A percentile compares a stretch with the other conserved stretches of the same genome.
Evolutionary conservation across 2,329 filamentous ascomycete species (phyloP).

Genomic region (Colletotrichum cereale): DNA sequence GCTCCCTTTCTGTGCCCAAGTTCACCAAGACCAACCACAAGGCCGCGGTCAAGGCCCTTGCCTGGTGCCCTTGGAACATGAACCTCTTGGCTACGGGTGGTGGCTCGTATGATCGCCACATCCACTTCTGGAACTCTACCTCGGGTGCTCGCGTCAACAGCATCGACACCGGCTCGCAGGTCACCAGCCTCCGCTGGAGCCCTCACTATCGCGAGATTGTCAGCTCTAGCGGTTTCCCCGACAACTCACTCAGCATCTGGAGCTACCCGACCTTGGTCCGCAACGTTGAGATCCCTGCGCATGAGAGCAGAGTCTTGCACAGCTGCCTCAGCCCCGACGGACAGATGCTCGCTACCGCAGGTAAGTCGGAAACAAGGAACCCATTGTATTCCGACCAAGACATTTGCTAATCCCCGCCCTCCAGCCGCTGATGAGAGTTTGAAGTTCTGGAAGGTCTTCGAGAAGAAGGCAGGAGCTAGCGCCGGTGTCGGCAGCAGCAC

Average conservation of each 20-base stretch:
- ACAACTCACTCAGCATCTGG: conserved; percentile 99
- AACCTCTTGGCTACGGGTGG: conserved; percentile 97
- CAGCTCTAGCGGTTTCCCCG: conserved; percentile 97
- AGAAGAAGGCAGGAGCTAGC: conserved; percentile 92
- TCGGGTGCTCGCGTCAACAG: conserved; percentile 98
- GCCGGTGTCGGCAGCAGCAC: conserved; percentile 74
- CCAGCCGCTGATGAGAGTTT: conserved; percentile 92
- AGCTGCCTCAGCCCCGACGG: conserved; percentile 97
- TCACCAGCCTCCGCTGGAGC: conserved; percentile 96
- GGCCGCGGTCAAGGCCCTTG: conserved; percentile 96
- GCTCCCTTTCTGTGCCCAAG: conserved; percentile 92
- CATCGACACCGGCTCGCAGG: conserved; percentile 98
- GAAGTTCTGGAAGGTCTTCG: conserved; percentile 99
- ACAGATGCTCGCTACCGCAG: conserved; percentile 96
- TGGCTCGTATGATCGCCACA: conserved; percentile 95
- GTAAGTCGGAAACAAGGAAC: conserved; percentile 58
- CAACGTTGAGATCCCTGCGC: conserved; percentile 97
- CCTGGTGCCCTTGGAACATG: conserved; percentile 99
- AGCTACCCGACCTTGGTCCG: conserved; percentile 97
- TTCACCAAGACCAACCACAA: conserved; percentile 99
- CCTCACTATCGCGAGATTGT: conserved; percentile 98
- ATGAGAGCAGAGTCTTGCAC: conserved; percentile 96
- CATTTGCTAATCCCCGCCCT: conserved; percentile 46
- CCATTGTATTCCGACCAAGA: not conserved
- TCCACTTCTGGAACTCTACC: conserved; percentile 99